Conservation (phyloP, 805 yeast genomes). For the Zygoascus flipseniorum region DNA sequence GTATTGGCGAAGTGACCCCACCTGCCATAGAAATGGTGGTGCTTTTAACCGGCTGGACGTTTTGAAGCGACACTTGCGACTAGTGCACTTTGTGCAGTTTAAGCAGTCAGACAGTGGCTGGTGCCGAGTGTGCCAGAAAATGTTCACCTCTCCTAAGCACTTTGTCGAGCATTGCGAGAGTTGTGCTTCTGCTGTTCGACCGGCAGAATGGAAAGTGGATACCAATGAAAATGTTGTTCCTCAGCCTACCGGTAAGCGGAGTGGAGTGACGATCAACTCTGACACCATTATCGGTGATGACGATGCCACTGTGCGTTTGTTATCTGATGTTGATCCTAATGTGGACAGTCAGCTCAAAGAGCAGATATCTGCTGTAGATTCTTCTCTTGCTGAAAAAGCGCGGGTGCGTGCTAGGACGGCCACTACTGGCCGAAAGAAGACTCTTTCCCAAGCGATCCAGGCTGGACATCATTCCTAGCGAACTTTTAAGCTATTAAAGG, state of each 20-base stretch:
- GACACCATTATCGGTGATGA: slow-evolving; percentile 8
- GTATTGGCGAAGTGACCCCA: slow-evolving; percentile 56
- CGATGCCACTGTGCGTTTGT: slow-evolving; percentile 12
- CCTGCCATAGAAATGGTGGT: slow-evolving; percentile 72
- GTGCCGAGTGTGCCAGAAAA: slow-evolving; percentile 56
- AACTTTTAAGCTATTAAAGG: not conserved
- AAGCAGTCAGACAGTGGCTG: slow-evolving; percentile 51
- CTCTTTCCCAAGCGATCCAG: slow-evolving; percentile 16
- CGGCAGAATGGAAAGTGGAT: slow-evolving; percentile 22
- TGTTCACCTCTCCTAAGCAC: slow-evolving; percentile 44
- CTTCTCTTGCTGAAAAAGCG: not conserved
- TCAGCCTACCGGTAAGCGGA: slow-evolving; percentile 3
- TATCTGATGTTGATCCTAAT: slow-evolving; percentile 6
- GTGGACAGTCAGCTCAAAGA: not conserved
- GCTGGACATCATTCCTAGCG: slow-evolving; percentile 17
- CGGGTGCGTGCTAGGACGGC: slow-evolving; percentile 5
- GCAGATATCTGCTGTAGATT: not conserved
- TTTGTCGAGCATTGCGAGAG: slow-evolving; percentile 59
- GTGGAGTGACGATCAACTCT: slow-evolving; percentile 11
- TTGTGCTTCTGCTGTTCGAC: slow-evolving; percentile 41
- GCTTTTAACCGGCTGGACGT: slow-evolving; percentile 69
- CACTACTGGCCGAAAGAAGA: slow-evolving; percentile 12
- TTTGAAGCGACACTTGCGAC: slow-evolving; percentile 58
- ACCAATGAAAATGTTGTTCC: slow-evolving; percentile 6
- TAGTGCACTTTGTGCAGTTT: slow-evolving; percentile 55